Base-by-base conservation (phyloP, 768 basidiomycete species). In the Boletales sp. region DNA sequence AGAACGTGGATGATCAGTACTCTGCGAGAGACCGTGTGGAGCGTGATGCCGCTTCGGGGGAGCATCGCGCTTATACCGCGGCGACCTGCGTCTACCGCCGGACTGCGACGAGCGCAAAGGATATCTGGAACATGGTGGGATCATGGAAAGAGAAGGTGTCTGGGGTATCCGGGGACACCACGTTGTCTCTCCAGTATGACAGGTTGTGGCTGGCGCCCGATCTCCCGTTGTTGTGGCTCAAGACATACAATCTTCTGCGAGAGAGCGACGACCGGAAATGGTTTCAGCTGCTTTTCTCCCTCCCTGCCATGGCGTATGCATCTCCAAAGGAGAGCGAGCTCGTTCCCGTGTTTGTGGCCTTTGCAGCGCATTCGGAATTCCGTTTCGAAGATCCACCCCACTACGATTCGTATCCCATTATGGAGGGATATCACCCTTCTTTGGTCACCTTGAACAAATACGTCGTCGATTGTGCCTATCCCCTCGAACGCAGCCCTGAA, bases 301-400 rank as follows among this genome's bases (percentile, higher is more conserved):
- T 70, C 15, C 55, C 66, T n/a, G 58, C 66, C 5, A 57, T 68
- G 58, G 59, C 47, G 29, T 72, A 67, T 46, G 39, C 47, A 6
- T 65, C 60, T 9, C 38, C 56, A 6, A 8, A 47, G 0, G 36
- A 47, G 12, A 31, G 39, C 3, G 43, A 47, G 8, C 56, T 67
- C 18, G 51, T 69, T 7, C 58, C 61, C 0, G 58, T 65, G 8
- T 43, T 73, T 1, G 40, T 74, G 6, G 60, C 71, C 1, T 69
- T 72, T 48, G 51, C 56, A 1, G 47, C 61, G 5, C 31, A 54
- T 15, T 15, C 59, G 14, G 53, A 48, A 14, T 51, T 60, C 49
- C 15, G 29, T 19, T 8, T 7, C 1, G 45, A 48, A 38, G 8
- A 46, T 19, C 60, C 61, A 11, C 59, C 65, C 12, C 31, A n/a